Base-by-base conservation (phyloP, 148 eudicot genomes). In the Rhododendron henanense region DNA sequence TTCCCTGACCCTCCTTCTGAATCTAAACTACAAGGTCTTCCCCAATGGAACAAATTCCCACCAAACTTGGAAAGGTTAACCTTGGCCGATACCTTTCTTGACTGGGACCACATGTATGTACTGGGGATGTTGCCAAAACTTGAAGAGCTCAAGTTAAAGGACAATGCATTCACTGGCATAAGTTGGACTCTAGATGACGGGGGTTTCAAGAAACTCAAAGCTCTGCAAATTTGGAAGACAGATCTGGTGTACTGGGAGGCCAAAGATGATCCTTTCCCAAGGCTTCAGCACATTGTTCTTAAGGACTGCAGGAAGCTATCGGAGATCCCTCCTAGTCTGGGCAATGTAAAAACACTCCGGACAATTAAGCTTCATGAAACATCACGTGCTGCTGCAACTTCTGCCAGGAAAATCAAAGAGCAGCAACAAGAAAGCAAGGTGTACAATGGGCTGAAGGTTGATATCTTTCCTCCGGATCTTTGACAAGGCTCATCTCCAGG, bases 401-500 rank as follows among this genome's bases (percentile, higher is more conserved):
- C 86, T 84, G 86, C 86, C 31, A 84, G 31, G 86, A 3, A 19
- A 75, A 84, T 84, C 74, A 65, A 35, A 39, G 6, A 75, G 19
- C 50, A 73, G 35, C 79, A 11, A 2, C 41, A 75, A 28, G 33
- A 50, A 23, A 21, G 23, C 67, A 25, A 18, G 0, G 19, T 0
- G 11, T 31, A 1, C 28, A 50, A 50, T 19, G 13, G 71, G 23
- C 31, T 84, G 7, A 75, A 84, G 86, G 69, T 84, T 45, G 19
- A 18, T 21, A 37, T 84, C 67, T 84, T 71, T 35, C 86, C 86
- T 13, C 51, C 81, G 25, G 86, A 84, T 13, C 45, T 53, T 16
- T 75, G 48, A 76, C 47, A 73, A 2, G 13, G 5, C 98, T 10
- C 87, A 98, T 78, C 98, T 97, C 85, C 98, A 95, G 79, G 94